A percentile compares a stretch with the other conserved stretches of the same genome.
These are phyloP conservation scores for Penicillium sumatraense DNA, from an alignment of 2,329 filamentous ascomycete genomes.

Conservation along the genomic window DNA sequence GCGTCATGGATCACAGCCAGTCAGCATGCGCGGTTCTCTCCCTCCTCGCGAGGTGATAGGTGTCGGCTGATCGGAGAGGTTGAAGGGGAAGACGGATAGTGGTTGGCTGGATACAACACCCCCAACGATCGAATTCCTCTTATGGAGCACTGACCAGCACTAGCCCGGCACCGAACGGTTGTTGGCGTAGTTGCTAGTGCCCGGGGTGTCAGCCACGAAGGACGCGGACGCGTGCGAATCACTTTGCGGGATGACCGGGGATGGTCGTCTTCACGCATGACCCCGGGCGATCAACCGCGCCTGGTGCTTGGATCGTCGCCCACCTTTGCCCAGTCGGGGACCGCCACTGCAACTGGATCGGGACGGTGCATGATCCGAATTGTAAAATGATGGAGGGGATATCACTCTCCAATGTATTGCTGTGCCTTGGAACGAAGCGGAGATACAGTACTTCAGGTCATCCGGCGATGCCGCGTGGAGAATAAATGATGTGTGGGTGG, in stretches of 20 bases:
- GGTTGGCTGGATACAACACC: slow-evolving; percentile 11
- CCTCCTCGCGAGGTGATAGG: slow-evolving; percentile 24
- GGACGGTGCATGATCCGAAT: slow-evolving; percentile 12
- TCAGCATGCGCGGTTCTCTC: slow-evolving; percentile 9
- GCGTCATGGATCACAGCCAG: slow-evolving; percentile 19
- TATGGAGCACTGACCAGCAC: background rate
- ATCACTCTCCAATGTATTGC: slow-evolving; percentile 1
- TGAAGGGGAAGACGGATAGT: background rate
- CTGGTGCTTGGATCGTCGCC: slow-evolving; percentile 17
- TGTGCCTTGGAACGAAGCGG: slow-evolving; percentile 24
- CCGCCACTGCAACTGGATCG: slow-evolving; percentile 12
- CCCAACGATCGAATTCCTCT: background rate
- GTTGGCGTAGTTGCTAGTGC: slow-evolving; percentile 7
- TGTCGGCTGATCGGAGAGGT: slow-evolving; percentile 28
- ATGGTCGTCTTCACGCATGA: slow-evolving; percentile 19
- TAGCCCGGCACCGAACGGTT: background rate
- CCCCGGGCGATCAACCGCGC: slow-evolving; percentile 23
- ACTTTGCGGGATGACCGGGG: slow-evolving; percentile 19
- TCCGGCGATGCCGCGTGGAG: slow-evolving; percentile 26
- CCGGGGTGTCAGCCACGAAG: slow-evolving; percentile 10
- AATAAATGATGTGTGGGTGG: background rate
- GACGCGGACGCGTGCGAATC: slow-evolving; percentile 22
- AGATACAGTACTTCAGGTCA: slow-evolving; percentile 18
- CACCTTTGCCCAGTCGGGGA: slow-evolving; percentile 9
- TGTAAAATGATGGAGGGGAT: background rate